Conservation (phyloP, 108 stramenopile species). For the Skeletonema tropicum region DNA sequence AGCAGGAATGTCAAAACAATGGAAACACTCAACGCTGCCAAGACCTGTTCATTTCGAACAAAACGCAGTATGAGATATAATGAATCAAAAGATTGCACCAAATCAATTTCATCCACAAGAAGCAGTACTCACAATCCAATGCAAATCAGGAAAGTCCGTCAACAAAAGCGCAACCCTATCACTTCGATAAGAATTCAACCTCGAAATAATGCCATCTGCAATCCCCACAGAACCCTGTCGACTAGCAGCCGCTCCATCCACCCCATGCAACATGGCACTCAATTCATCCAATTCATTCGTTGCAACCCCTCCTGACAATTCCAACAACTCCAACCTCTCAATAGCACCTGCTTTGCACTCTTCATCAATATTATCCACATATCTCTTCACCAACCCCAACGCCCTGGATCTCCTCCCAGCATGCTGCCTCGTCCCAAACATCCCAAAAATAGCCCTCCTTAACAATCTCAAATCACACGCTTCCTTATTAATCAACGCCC, state of each 20-base stretch:
- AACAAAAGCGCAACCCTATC: constrained; percentile 40
- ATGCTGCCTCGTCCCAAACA: constrained; percentile 51
- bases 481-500: constrained; percentile 46
- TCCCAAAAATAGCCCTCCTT: constrained; percentile 39
- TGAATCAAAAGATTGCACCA: too few species aligned
- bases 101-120: too few species aligned
- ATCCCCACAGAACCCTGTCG: constrained; percentile 21
- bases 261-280: constrained; percentile 41
- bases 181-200: constrained; percentile 30
- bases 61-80: too few species aligned
- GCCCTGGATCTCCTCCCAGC: constrained; percentile 29
- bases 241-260: constrained; percentile 44
- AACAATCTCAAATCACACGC: constrained; percentile 41
- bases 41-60: too few species aligned
- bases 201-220: constrained; percentile 19
- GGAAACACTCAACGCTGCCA: constrained; percentile 15
- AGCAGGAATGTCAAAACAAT: constrained; percentile 33
- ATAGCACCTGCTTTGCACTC: constrained; percentile 36
- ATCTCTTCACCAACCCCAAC: constrained; percentile 17
- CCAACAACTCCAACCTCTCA: constrained; percentile 11
- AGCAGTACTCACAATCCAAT: constrained; percentile 26
- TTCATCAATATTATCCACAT: constrained; percentile 24
- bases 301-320: constrained; percentile 39
- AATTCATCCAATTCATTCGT: constrained; percentile 40
- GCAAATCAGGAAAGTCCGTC: constrained; percentile 41